phyloP scores from a whole-genome alignment of 2,329 filamentous ascomycete species.

The Xylaria sp. region DNA sequence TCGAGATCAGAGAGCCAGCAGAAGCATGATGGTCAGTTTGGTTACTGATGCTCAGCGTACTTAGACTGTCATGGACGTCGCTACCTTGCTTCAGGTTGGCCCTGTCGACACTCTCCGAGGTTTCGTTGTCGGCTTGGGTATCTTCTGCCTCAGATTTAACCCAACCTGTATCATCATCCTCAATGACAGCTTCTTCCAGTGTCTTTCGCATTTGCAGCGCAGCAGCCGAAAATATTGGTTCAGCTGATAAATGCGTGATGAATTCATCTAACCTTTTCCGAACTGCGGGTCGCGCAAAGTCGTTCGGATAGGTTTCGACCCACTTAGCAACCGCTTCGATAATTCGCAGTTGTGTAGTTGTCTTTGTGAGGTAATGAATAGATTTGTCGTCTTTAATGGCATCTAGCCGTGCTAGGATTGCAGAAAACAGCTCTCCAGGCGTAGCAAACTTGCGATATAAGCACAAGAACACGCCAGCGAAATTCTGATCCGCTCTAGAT shows the following conservation, averaged over 20 bases:
- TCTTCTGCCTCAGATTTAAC: slow-evolving; percentile 76
- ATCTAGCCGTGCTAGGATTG: slow-evolving; percentile 82
- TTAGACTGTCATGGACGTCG: slow-evolving; percentile 60
- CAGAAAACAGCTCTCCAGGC: slow-evolving; percentile 79
- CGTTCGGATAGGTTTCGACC: slow-evolving; percentile 89
- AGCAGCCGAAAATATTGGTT: slow-evolving; percentile 84
- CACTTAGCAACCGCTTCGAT: slow-evolving; percentile 88
- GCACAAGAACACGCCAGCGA: slow-evolving; percentile 87
- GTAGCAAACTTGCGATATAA: slow-evolving; percentile 94
- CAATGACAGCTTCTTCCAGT: slow-evolving; percentile 75
- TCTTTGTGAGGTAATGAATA: slow-evolving; percentile 78
- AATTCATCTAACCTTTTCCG: slow-evolving; percentile 79
- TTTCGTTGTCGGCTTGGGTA: slow-evolving; percentile 40
- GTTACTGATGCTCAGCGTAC: slow-evolving; percentile 61
- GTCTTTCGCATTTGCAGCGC: slow-evolving; percentile 86
- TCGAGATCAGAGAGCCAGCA: slow-evolving; percentile 58
- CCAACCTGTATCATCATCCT: slow-evolving; percentile 95
- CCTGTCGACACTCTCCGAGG: slow-evolving; percentile 39
- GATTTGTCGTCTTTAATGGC: slow-evolving; percentile 72
- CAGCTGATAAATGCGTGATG: slow-evolving; percentile 76
- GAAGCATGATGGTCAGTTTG: slow-evolving; percentile 56
- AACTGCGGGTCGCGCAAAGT: slow-evolving; percentile 85
- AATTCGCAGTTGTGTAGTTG: slow-evolving; percentile 83
- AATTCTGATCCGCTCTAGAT: slow-evolving; percentile 89
- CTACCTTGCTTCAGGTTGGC: slow-evolving; percentile 38